Conservation (phyloP, 1,139 yeast genomes). For the Magnusiomyces clavatus region DNA sequence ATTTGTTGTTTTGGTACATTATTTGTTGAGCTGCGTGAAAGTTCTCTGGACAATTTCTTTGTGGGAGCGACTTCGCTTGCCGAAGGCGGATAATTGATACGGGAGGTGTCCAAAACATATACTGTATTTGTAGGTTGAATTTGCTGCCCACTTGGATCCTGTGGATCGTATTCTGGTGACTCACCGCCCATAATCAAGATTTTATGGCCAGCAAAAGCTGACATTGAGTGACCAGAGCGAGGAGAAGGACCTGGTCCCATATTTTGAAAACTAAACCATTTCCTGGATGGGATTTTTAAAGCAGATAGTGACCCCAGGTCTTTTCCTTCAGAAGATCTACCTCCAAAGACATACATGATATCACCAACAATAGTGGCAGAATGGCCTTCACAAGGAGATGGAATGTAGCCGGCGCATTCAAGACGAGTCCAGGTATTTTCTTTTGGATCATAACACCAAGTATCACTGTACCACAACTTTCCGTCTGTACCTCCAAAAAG, state of each 20-base stretch:
- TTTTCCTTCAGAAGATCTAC: conserved; percentile 70
- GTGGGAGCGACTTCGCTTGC: conserved; percentile 7
- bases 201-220: conserved; percentile 61
- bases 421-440: conserved; percentile 54
- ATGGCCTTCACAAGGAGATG: conserved; percentile 89
- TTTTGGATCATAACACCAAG: conserved; percentile 75
- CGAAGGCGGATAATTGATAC: conserved; percentile 32
- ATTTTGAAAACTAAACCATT: conserved; percentile 63
- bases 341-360: conserved; percentile 81
- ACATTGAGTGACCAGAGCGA: conserved; percentile 90
- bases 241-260: conserved; percentile 65
- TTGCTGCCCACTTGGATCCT: conserved; percentile 17
- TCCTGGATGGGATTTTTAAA: conserved; percentile 63
- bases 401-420: conserved; percentile 51
- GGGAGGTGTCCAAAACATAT: conserved; percentile 35
- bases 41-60: not conserved
- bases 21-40: not conserved
- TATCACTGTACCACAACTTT: conserved; percentile 62
- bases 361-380: conserved; percentile 76
- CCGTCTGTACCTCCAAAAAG: conserved; percentile 94
- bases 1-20: too few relatives aligned
- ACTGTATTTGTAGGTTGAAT: conserved; percentile 26
- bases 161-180: conserved; percentile 24
- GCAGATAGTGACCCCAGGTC: conserved; percentile 64
- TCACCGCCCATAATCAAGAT: conserved; percentile 91